Conservation (phyloP, 2,329 filamentous ascomycete genomes). For the Sphaerostilbella broomeana region DNA sequence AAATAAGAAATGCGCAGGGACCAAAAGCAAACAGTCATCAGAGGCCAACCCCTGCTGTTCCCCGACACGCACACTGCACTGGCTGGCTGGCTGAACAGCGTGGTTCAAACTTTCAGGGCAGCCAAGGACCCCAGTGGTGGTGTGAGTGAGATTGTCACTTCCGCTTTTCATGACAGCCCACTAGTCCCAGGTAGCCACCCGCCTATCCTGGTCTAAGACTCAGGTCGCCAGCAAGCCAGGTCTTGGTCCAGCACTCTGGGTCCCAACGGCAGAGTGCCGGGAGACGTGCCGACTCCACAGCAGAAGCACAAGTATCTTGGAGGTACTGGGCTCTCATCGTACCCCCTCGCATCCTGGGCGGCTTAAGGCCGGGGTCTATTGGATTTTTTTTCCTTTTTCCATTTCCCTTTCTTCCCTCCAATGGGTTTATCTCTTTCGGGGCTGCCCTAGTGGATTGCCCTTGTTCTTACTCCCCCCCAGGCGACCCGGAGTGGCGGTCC, state of each 20-base stretch:
- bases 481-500: slow-evolving; percentile 4
- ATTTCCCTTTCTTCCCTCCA: neutral
- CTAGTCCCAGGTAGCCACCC: neutral
- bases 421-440: neutral
- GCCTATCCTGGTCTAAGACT: slow-evolving; percentile 1
- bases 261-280: slow-evolving; percentile 26
- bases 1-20: too few relatives aligned
- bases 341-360: slow-evolving; percentile 1
- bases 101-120: slow-evolving; percentile 3
- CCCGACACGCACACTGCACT: too few relatives aligned
- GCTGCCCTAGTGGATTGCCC: neutral
- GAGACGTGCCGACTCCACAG: slow-evolving; percentile 25
- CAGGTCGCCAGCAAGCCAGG: neutral
- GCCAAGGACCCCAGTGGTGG: slow-evolving; percentile 3
- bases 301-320: slow-evolving; percentile 3
- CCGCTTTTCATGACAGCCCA: too few relatives aligned
- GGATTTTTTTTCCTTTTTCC: neutral
- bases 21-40: too few relatives aligned
- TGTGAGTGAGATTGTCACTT: too few relatives aligned
- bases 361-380: neutral
- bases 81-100: neutral
- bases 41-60: too few relatives aligned
- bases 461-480: slow-evolving; percentile 2
- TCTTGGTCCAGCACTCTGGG: slow-evolving; percentile 14
- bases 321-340: neutral